Percentiles rank a stretch among this genome's conserved stretches.
Evolutionary conservation across 805 yeast genomes (phyloP).

Genomic region (Jamesozyma gamospora): DNA sequence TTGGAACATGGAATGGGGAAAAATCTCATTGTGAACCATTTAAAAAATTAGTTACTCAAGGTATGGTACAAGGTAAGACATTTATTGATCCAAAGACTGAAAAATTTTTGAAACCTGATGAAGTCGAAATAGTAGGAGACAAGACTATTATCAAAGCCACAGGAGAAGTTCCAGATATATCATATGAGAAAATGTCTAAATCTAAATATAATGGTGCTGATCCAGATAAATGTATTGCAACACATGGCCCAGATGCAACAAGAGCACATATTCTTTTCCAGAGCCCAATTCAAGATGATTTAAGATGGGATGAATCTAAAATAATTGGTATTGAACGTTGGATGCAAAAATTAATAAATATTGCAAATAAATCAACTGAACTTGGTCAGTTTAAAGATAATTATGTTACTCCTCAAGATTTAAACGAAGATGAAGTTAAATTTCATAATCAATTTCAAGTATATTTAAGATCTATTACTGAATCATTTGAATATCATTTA

Average conservation of each 20-base stretch:
- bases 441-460: slow-evolving; percentile 50
- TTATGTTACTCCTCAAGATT: slow-evolving; percentile 10
- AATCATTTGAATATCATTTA: slow-evolving; percentile 47
- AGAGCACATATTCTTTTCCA: slow-evolving; percentile 89
- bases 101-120: slow-evolving; percentile 69
- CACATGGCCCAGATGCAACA: slow-evolving; percentile 88
- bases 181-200: slow-evolving; percentile 92
- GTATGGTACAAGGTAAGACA: slow-evolving; percentile 96
- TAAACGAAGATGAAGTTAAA: slow-evolving; percentile 38
- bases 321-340: slow-evolving; percentile 85
- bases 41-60: slow-evolving; percentile 74
- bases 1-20: slow-evolving; percentile 55
- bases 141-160: slow-evolving; percentile 34
- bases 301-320: slow-evolving; percentile 84
- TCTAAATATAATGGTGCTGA: slow-evolving; percentile 93
- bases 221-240: slow-evolving; percentile 62
- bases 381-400: slow-evolving; percentile 2
- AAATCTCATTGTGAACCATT: slow-evolving; percentile 68
- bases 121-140: slow-evolving; percentile 43
- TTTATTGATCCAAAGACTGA: slow-evolving; percentile 62
- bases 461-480: slow-evolving; percentile 41
- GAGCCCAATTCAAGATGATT: slow-evolving; percentile 74
- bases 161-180: slow-evolving; percentile 42
- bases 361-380: slow-evolving; percentile 6
- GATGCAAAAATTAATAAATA: slow-evolving; percentile 48